Conservation (phyloP, 177 flowering plant species). For the Telopea speciosissima region DNA sequence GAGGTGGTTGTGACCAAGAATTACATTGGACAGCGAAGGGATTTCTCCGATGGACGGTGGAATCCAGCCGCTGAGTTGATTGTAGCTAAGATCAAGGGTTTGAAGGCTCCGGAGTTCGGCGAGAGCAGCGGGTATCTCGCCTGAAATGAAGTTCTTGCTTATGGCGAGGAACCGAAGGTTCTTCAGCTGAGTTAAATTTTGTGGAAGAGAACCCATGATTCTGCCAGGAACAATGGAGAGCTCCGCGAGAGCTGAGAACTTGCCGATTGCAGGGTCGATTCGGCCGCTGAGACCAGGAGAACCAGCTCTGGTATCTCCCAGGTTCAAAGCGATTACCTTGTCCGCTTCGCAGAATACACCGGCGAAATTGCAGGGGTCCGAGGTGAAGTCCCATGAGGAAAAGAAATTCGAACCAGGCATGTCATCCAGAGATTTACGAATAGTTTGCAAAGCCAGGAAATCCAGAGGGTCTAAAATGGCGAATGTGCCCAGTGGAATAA, state of each 20-base stretch:
- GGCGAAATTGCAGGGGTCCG: slow-evolving; percentile 85
- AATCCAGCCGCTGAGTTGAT: slow-evolving; percentile 55
- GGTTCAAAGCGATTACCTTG: slow-evolving; percentile 27
- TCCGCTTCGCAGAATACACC: slow-evolving; percentile 68
- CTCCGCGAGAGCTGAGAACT: slow-evolving; percentile 63
- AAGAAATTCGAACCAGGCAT: slow-evolving; percentile 81
- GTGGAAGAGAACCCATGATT: slow-evolving; percentile 55
- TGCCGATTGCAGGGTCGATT: slow-evolving; percentile 65
- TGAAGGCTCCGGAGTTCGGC: slow-evolving; percentile 37
- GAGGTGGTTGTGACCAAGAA: slow-evolving; percentile 72
- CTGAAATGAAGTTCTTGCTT: slow-evolving; percentile 67
- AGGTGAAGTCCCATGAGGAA: slow-evolving; percentile 84
- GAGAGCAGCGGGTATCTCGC: slow-evolving; percentile 51
- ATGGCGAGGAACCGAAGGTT: slow-evolving; percentile 62
- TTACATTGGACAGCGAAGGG: slow-evolving; percentile 50
- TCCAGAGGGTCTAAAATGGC: slow-evolving; percentile 77
- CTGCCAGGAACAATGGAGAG: slow-evolving; percentile 77
- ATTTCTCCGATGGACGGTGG: slow-evolving; percentile 45
- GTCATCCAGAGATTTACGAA: slow-evolving; percentile 58
- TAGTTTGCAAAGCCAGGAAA: slow-evolving; percentile 78
- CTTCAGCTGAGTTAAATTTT: slow-evolving; percentile 39
- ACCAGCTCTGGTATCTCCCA: slow-evolving; percentile 51
- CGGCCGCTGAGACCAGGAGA: slow-evolving; percentile 84
- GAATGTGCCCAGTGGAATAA: not conserved
- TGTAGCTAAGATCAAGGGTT: slow-evolving; percentile 88